phyloP scores from a whole-genome alignment of 2,329 filamentous ascomycete species.

The Hymenoscyphus repandus region DNA sequence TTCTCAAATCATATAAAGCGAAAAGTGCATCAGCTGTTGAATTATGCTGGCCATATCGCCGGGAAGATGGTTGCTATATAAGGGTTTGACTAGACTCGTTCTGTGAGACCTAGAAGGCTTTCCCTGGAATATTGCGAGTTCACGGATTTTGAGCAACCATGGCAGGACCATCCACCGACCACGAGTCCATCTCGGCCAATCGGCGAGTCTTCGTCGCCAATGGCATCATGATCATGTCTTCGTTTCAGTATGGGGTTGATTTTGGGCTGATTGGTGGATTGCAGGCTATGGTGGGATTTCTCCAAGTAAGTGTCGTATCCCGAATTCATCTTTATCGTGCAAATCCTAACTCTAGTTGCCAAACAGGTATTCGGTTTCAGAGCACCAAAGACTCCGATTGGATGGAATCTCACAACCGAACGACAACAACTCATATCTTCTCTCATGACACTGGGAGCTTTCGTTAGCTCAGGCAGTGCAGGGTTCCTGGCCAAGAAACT shows the following conservation, averaged over 20 bases:
- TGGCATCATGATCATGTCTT: slow-evolving; percentile 32
- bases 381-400: slow-evolving; percentile 11
- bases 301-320: slow-evolving; percentile 1
- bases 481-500: slow-evolving; percentile 39
- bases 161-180: neutral
- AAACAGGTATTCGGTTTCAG: slow-evolving; percentile 41
- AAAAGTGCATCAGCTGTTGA: too few species aligned
- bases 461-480: slow-evolving; percentile 40
- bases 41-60: too few species aligned
- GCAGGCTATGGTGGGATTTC: slow-evolving; percentile 17
- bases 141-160: neutral
- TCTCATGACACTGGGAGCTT: slow-evolving; percentile 44
- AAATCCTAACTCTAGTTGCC: slow-evolving; percentile 19
- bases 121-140: neutral
- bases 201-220: slow-evolving; percentile 8
- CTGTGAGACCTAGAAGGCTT: too few species aligned
- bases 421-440: slow-evolving; percentile 48
- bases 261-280: slow-evolving; percentile 10
- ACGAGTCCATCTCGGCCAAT: slow-evolving; percentile 7
- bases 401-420: slow-evolving; percentile 34
- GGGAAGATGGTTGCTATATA: too few species aligned
- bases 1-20: too few species aligned
- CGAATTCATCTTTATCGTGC: neutral
- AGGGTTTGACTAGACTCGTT: too few species aligned
- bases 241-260: slow-evolving; percentile 17